Conservation (phyloP, 2,329 filamentous ascomycete species). For the Xylaria arbuscula region DNA sequence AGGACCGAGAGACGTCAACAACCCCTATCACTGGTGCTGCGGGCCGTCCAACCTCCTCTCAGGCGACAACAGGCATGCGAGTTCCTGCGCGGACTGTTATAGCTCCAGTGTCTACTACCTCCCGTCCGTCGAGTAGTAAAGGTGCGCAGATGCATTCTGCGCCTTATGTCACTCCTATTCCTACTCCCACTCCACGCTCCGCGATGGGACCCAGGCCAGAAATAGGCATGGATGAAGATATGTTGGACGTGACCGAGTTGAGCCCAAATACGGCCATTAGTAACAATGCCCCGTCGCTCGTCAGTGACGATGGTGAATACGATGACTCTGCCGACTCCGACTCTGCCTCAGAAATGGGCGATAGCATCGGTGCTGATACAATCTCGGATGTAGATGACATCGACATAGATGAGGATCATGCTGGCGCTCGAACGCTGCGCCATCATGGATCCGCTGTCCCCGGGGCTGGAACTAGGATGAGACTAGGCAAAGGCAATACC, state of each 20-base stretch:
- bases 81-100: conserved; percentile 68
- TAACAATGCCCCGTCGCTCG: conserved; percentile 81
- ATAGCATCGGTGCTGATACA: conserved; percentile 67
- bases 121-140: conserved; percentile 69
- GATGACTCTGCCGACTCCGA: conserved; percentile 74
- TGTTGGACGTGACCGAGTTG: conserved; percentile 68
- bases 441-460: conserved; percentile 53
- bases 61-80: conserved; percentile 57
- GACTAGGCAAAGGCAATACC: conserved; percentile 64
- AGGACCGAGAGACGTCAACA: conserved; percentile 60
- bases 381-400: conserved; percentile 72
- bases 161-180: conserved; percentile 55
- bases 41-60: conserved; percentile 53
- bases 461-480: conserved; percentile 55
- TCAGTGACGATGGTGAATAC: conserved; percentile 84
- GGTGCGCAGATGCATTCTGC: conserved; percentile 55
- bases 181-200: conserved; percentile 50
- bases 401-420: conserved; percentile 67
- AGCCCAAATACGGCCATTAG: conserved; percentile 77
- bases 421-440: conserved; percentile 57
- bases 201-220: conserved; percentile 40
- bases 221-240: conserved; percentile 58
- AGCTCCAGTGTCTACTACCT: conserved; percentile 59
- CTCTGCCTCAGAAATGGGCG: conserved; percentile 67
- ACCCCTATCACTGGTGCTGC: conserved; percentile 54